phyloP scores from a whole-genome alignment of 2,329 filamentous ascomycete genomes.

The Nigrospora oryzae region DNA sequence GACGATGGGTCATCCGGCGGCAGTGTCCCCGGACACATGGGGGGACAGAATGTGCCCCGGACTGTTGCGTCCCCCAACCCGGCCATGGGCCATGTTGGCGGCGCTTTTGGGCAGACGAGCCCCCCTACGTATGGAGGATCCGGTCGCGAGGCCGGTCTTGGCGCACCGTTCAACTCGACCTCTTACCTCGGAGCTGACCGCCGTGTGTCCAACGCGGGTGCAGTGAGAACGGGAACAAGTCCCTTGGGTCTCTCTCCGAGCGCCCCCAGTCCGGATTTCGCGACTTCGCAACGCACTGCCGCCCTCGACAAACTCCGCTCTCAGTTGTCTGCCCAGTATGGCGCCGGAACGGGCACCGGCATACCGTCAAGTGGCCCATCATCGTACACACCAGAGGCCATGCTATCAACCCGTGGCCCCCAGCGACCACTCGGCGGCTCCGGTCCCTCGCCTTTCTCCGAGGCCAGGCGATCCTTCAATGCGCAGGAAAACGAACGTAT shows the following conservation, averaged over 20 bases:
- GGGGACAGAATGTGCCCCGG: conserved; percentile 9
- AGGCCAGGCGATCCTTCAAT: no score
- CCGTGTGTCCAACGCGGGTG: background rate
- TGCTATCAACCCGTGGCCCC: background rate
- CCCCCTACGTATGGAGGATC: conserved; percentile 1
- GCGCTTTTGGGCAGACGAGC: conserved; percentile 15
- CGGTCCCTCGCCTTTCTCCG: no score
- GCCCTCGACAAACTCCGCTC: conserved; percentile 5
- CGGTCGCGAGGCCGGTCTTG: conserved; percentile 2
- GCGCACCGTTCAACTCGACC: conserved; percentile 4
- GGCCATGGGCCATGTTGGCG: conserved; percentile 3
- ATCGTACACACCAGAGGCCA: background rate
- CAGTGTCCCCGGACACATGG: background rate
- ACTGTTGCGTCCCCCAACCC: background rate
- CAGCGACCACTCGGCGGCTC: no score
- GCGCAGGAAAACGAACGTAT: no score
- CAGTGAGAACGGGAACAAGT: background rate
- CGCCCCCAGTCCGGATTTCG: background rate
- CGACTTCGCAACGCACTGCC: background rate
- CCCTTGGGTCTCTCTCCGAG: background rate
- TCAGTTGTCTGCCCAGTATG: conserved; percentile 4
- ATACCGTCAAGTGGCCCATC: background rate
- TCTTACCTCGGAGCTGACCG: background rate
- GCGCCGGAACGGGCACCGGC: background rate
- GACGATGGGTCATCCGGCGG: background rate